These are phyloP conservation scores for Solanum arcanum DNA, from an alignment of 257 asterid genomes.

Conservation along the genomic window DNA sequence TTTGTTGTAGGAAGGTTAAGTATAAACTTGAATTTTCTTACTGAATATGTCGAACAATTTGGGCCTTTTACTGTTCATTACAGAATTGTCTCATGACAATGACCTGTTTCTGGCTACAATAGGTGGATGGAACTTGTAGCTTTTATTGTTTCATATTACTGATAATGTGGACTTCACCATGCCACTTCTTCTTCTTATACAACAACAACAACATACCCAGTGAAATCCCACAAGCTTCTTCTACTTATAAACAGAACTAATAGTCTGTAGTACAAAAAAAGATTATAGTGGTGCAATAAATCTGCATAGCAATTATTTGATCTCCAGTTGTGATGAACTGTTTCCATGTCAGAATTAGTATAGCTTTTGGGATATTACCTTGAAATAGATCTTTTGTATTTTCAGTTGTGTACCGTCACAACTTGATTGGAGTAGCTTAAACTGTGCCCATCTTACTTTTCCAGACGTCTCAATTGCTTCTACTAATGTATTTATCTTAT, in stretches of 20 bases:
- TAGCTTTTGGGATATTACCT: not conserved
- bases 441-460: not conserved
- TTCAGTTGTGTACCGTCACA: not conserved
- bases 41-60: not conserved
- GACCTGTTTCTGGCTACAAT: not conserved
- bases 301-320: not conserved
- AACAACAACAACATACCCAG: not conserved
- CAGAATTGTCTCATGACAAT: not conserved
- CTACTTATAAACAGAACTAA: not conserved
- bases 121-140: not conserved
- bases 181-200: not conserved
- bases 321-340: not conserved
- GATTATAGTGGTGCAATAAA: not conserved
- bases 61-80: not conserved
- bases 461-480: not conserved
- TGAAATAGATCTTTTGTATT: not conserved
- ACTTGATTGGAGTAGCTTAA: not conserved
- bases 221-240: not conserved
- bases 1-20: not conserved
- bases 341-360: not conserved
- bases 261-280: not conserved
- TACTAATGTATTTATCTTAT: constrained; percentile 1
- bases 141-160: not conserved
- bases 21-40: not conserved
- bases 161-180: not conserved